A percentile compares a stretch with the other conserved stretches of the same genome.
Conservation (phyloP, 116 monocot genomes). For the Phalaenopsis hybrid region DNA sequence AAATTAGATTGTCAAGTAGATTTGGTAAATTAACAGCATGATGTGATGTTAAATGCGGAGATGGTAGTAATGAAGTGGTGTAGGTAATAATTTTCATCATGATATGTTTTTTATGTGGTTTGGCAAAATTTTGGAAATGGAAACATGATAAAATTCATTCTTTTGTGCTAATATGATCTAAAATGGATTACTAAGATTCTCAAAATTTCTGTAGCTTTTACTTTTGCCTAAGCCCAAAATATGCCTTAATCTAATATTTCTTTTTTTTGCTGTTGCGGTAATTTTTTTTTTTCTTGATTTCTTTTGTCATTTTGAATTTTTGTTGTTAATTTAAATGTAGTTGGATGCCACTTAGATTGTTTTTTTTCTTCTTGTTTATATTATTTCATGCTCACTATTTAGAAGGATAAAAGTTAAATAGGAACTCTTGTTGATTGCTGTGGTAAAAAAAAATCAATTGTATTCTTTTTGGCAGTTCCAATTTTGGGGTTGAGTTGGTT, state of each 20-base stretch:
- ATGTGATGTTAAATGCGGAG: background rate
- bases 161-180: background rate
- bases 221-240: background rate
- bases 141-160: background rate
- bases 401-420: background rate
- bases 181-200: background rate
- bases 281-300: background rate
- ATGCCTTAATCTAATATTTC: background rate
- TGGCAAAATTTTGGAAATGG: background rate
- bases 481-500: conserved; percentile 67
- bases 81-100: background rate
- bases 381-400: background rate
- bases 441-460: background rate
- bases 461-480: conserved; percentile 36
- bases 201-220: background rate
- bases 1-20: background rate
- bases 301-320: background rate
- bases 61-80: background rate
- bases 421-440: background rate
- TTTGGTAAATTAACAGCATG: background rate
- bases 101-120: background rate
- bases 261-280: background rate
- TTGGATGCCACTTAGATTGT: background rate
- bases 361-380: background rate
- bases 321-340: background rate